Conservation (phyloP, 2,329 filamentous ascomycete genomes). For the Apiospora sp. region DNA sequence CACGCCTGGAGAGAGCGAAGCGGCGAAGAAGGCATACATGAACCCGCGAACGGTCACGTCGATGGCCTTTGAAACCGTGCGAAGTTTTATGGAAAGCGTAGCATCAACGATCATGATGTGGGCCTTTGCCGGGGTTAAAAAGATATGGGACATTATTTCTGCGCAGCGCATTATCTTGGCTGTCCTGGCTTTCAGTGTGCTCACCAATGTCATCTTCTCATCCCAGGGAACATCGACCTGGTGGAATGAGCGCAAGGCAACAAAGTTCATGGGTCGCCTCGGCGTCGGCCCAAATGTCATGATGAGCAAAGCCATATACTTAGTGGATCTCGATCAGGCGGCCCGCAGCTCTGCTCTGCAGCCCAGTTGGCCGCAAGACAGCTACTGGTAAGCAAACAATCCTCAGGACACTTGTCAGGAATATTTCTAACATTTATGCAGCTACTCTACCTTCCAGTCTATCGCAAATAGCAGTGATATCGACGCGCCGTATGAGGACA, state of each 20-base stretch:
- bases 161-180: slow-evolving; percentile 79
- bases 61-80: slow-evolving; percentile 75
- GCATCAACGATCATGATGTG: slow-evolving; percentile 81
- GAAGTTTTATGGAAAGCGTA: slow-evolving; percentile 78
- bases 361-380: slow-evolving; percentile 52
- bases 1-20: slow-evolving; percentile 57
- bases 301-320: slow-evolving; percentile 87
- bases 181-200: slow-evolving; percentile 71
- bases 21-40: slow-evolving; percentile 64
- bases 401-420: background rate
- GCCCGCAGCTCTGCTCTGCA: slow-evolving; percentile 47
- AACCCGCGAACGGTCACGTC: slow-evolving; percentile 69
- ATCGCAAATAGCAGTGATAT: slow-evolving; percentile 66
- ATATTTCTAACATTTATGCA: slow-evolving; percentile 34
- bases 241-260: slow-evolving; percentile 86
- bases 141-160: slow-evolving; percentile 71
- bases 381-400: slow-evolving; percentile 54
- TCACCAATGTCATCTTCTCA: slow-evolving; percentile 78
- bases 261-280: slow-evolving; percentile 80
- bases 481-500: slow-evolving; percentile 63
- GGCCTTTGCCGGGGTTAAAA: slow-evolving; percentile 71
- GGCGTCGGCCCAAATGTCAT: slow-evolving; percentile 80
- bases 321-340: slow-evolving; percentile 79
- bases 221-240: slow-evolving; percentile 77
- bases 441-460: slow-evolving; percentile 68